Base-by-base conservation (phyloP, 2,329 filamentous ascomycete species). In the Lachnellula hyalina region DNA sequence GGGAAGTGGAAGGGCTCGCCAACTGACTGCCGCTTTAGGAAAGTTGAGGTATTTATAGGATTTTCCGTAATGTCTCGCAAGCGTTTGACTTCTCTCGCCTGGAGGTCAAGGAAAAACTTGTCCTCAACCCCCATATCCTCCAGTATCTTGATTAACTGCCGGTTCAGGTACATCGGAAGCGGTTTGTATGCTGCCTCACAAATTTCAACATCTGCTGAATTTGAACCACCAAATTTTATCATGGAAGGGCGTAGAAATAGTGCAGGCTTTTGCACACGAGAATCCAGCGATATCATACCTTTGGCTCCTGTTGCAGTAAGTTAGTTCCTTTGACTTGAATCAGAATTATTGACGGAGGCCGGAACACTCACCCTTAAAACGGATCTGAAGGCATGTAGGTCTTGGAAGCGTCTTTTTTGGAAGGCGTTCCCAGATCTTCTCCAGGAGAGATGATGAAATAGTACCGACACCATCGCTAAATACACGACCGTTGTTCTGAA, bases 391-490 rank as follows among this genome's bases (percentile, higher is more conserved):
- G 48, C 82, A 83, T 0, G 85, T 88, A 0, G 88, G 82, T 3
- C 73, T 72, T 0, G 73, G 65, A 36, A 74, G 59, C 25, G 69
- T 73, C 23, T 71, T 72, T 34, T 70, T 67, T 0, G 81, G 77
- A 52, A 87, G 70, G 5, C 71, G 65, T 1, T 72, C 68, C 77
- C 83, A 86, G 2, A 92, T 80, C n/a, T 75, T 75, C 14, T 79
- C 68, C 48, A 87, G 72, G 0, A 90, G 75, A 0, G 74, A 73
- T 11, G 62, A 64, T 0, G 89, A 93, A 5, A 94, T 81, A 0
- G 83, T 90, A 0, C 90, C 90, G 1, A 89, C 86, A 1, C 90
- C 90, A 65, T 94, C 90, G 57, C 86, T 91, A 67, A 94, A 95
- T 0, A 85, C 77, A 4, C 84, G 77, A 0, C 70, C 73, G 11